Percentiles rank a stretch among this genome's conserved stretches.
phyloP scores from a whole-genome alignment of 202 grass and related monocot species.

The Panicum hallii region DNA sequence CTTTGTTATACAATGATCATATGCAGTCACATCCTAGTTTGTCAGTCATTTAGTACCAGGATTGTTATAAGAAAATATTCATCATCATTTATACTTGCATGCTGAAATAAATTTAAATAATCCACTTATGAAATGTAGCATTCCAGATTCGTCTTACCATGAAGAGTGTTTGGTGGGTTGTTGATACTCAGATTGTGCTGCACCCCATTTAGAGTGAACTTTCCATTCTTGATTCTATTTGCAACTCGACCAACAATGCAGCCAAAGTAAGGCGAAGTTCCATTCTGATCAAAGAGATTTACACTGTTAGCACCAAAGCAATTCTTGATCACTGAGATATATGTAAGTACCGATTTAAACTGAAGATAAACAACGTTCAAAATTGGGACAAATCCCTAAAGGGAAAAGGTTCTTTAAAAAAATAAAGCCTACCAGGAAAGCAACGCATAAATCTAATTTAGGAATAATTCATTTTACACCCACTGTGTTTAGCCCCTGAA shows the following conservation, averaged over 20 bases:
- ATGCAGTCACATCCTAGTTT: background rate
- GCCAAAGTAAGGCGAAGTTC: slow-evolving; percentile 67
- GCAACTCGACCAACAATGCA: slow-evolving; percentile 76
- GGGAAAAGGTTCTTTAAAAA: background rate
- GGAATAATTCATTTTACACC: background rate
- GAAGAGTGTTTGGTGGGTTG: slow-evolving; percentile 69
- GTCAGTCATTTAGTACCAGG: slow-evolving; percentile 4
- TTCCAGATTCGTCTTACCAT: slow-evolving; percentile 50
- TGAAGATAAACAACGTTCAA: slow-evolving; percentile 21
- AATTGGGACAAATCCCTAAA: slow-evolving; percentile 3
- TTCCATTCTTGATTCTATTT: slow-evolving; percentile 76
- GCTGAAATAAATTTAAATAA: slow-evolving; percentile 7
- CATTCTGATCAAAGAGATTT: slow-evolving; percentile 62
- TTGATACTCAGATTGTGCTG: slow-evolving; percentile 66
- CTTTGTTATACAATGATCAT: background rate
- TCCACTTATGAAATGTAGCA: background rate
- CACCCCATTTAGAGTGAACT: slow-evolving; percentile 60
- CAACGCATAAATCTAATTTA: too few species aligned
- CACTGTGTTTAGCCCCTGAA: background rate
- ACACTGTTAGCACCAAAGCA: slow-evolving; percentile 40
- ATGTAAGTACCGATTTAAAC: slow-evolving; percentile 4
- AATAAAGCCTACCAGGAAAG: background rate
- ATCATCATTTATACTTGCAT: slow-evolving; percentile 23
- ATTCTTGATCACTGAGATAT: slow-evolving; percentile 11
- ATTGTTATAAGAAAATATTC: slow-evolving; percentile 14